Conservation (phyloP, 768 basidiomycete genomes). For the Leccinum disarticulatum region DNA sequence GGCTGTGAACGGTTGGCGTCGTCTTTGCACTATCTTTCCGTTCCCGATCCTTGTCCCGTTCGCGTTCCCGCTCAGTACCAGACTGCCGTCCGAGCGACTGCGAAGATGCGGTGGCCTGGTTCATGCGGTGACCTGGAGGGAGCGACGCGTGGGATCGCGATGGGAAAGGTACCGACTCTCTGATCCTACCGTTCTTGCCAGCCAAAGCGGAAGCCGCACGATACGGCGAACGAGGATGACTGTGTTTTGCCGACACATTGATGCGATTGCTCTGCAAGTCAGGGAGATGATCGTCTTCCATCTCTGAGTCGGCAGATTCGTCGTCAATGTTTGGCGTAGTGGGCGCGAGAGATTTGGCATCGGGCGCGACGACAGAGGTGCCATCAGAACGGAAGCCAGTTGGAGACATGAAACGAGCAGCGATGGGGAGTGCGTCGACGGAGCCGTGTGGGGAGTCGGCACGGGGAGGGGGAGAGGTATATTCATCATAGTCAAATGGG, state of each 20-base stretch:
- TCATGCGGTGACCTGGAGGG: slow-evolving; percentile 56
- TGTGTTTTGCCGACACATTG: slow-evolving; percentile 48
- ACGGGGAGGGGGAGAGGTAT: slow-evolving; percentile 42
- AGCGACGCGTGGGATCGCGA: slow-evolving; percentile 79
- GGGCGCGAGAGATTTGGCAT: slow-evolving; percentile 48
- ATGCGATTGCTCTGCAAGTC: slow-evolving; percentile 22
- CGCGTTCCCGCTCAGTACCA: slow-evolving; percentile 44
- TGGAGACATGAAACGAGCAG: slow-evolving; percentile 87
- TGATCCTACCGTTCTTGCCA: slow-evolving; percentile 40
- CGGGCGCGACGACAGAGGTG: slow-evolving; percentile 38
- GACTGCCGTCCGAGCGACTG: slow-evolving; percentile 77
- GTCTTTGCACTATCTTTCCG: slow-evolving; percentile 44
- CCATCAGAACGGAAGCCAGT: slow-evolving; percentile 47
- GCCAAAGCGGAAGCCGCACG: slow-evolving; percentile 46
- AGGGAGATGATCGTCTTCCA: slow-evolving; percentile 54
- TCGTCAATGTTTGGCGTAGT: slow-evolving; percentile 64
- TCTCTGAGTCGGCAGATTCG: slow-evolving; percentile 73
- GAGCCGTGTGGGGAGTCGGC: slow-evolving; percentile 70
- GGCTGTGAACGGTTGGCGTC: slow-evolving; percentile 32
- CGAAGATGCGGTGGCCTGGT: slow-evolving; percentile 59
- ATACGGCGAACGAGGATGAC: slow-evolving; percentile 79
- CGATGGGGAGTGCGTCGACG: slow-evolving; percentile 77
- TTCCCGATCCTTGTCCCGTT: slow-evolving; percentile 45
- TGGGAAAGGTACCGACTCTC: slow-evolving; percentile 68
- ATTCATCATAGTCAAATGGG: slow-evolving; percentile 70